phyloP scores from a whole-genome alignment of 2,329 filamentous ascomycete species.

The Ophiostoma montium region DNA sequence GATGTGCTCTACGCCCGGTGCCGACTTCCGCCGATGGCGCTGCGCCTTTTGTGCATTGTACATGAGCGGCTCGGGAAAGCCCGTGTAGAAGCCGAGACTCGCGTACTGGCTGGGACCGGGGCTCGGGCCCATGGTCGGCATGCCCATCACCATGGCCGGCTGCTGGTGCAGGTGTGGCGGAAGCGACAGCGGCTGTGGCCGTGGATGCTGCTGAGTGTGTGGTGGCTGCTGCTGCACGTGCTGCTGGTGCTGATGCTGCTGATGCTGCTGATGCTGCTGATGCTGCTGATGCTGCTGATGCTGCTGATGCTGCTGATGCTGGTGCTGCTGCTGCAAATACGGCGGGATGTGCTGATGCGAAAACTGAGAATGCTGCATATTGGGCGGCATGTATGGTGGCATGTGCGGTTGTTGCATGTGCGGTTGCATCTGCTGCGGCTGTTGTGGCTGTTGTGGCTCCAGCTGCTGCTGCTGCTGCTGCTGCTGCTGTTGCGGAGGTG shows the following conservation, averaged over 20 bases:
- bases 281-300: slow-evolving; percentile 1
- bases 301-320: slow-evolving; percentile 5
- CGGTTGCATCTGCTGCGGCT: neutral
- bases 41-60: slow-evolving; percentile 32
- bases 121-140: slow-evolving; percentile 16
- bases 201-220: slow-evolving; percentile 10
- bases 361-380: neutral
- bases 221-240: neutral
- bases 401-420: neutral
- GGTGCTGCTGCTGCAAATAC: neutral
- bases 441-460: neutral
- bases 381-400: too few species aligned
- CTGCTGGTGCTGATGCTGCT: neutral
- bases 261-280: neutral
- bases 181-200: slow-evolving; percentile 3
- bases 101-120: slow-evolving; percentile 29
- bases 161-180: slow-evolving; percentile 16
- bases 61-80: slow-evolving; percentile 35
- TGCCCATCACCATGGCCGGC: slow-evolving; percentile 18
- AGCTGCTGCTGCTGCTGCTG: neutral
- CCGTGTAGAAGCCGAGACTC: slow-evolving; percentile 33
- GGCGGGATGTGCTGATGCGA: neutral
- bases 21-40: slow-evolving; percentile 37
- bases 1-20: slow-evolving; percentile 50
- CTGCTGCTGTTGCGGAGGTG: neutral